Evolutionary conservation across 2,329 filamentous ascomycete genomes (phyloP), one percentile per base, ranked within the genome.

Genomic region (Penicillium hesseltinei): DNA sequence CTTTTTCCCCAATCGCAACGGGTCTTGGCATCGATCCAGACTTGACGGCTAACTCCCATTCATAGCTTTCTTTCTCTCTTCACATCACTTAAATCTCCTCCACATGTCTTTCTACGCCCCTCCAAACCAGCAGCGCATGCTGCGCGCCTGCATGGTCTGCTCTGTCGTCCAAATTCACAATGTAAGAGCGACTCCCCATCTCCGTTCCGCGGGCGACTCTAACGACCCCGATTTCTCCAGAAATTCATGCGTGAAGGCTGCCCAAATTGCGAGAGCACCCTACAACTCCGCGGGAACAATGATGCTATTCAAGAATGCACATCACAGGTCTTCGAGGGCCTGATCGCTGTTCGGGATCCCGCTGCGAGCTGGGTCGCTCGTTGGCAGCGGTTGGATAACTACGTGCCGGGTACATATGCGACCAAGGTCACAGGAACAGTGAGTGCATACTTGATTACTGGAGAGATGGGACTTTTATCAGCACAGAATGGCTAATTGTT

Each of bases 121-220:
- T 17, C 83, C 89, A 7, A 83, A 81, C 73, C 90, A 94, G 77
- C 87, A 89, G 79, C 90, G 92, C 77, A 88, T 90, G 74, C 84
- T 96, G 66, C 92, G 94, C 77, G 94, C 94, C 70, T 99, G 94
- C 82, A 97, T 99, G 92, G 91, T 97, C 67, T 99, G 94, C 85
- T 93, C 91, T 54, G 89, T 97, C 72, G 91, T 97, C 64, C 91
- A 93, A 81, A 88, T 90, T 60, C 86, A 88, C 70, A 82, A 82
- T 65, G 89, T 92, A 80, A 66, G 83, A 73, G 47, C 43, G 19
- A 33, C 48, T 50, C 61, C 31, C 57, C 56, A 48, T 55, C 33
- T 49, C 53, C 50, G 35, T 38, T 21, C 36, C 45, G n/a, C 13
- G 45, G 23, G 25, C 29, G 10, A 21, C 25, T 40, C 39, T 54